Conservation (phyloP, 768 basidiomycete species). For the Dendrothele bispora region DNA sequence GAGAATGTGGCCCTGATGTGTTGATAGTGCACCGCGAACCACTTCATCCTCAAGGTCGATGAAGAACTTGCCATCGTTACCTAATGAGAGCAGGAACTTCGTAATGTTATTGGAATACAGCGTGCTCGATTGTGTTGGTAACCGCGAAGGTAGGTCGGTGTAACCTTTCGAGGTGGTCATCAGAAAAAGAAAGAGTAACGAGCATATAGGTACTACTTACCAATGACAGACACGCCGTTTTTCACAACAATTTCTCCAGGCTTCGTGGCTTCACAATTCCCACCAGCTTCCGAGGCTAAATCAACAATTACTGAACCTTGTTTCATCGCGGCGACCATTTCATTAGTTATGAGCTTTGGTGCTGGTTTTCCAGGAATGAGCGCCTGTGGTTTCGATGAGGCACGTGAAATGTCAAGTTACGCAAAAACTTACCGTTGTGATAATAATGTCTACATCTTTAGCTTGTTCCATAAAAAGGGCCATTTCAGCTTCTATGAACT, state of each 20-base stretch:
- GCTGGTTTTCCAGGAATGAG: constrained; percentile 86
- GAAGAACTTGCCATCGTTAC: constrained; percentile 53
- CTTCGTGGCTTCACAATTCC: constrained; percentile 81
- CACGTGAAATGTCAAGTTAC: not conserved
- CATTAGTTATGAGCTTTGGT: constrained; percentile 79
- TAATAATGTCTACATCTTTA: constrained; percentile 86
- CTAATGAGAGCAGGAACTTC: constrained; percentile 84
- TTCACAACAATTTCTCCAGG: constrained; percentile 73
- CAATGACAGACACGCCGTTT: constrained; percentile 81
- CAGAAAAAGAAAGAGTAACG: not conserved
- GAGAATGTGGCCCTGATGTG: constrained; percentile 65
- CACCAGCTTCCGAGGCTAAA: constrained; percentile 85
- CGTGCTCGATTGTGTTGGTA: constrained; percentile 88
- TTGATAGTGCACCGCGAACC: constrained; percentile 74
- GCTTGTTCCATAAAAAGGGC: constrained; percentile 84
- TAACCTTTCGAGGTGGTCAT: constrained; percentile 49
- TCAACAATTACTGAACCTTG: constrained; percentile 90
- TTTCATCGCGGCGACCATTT: constrained; percentile 91
- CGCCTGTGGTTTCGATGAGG: constrained; percentile 43
- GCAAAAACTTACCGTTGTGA: constrained; percentile 63
- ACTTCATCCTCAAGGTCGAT: constrained; percentile 84
- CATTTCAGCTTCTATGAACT: constrained; percentile 68
- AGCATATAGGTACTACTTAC: constrained; percentile 36
- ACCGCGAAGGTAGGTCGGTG: constrained; percentile 82
- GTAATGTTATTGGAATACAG: constrained; percentile 91